Conservation (phyloP, 2,329 filamentous ascomycete genomes). For the Coleophoma cylindrospora region DNA sequence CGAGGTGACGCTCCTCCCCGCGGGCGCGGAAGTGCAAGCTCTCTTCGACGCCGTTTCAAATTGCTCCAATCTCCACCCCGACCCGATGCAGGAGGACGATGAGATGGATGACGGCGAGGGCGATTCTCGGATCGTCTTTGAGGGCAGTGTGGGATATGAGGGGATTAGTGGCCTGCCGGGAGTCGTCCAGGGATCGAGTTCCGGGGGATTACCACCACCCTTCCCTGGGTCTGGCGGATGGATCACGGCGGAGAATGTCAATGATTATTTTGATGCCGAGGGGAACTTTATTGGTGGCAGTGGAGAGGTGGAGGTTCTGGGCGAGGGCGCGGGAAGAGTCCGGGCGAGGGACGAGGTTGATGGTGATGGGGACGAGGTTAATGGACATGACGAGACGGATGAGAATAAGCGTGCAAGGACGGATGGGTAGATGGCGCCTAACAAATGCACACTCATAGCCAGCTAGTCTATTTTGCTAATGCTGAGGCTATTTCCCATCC, state of each 20-base stretch:
- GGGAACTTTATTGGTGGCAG: slow-evolving; percentile 66
- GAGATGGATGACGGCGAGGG: slow-evolving; percentile 47
- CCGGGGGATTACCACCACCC: slow-evolving; percentile 55
- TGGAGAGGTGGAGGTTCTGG: slow-evolving; percentile 39
- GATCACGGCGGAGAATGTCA: slow-evolving; percentile 90
- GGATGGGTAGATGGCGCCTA: slow-evolving; percentile 20
- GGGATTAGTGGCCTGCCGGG: slow-evolving; percentile 52
- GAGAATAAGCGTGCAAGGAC: slow-evolving; percentile 45
- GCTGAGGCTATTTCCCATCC: no score
- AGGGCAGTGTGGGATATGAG: slow-evolving; percentile 42
- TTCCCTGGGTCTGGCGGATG: slow-evolving; percentile 72
- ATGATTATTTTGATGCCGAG: slow-evolving; percentile 75
- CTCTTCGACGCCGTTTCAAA: slow-evolving; percentile 63
- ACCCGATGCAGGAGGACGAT: slow-evolving; percentile 50
- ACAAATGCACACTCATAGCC: no score
- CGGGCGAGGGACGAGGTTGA: slow-evolving; percentile 47
- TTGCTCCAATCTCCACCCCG: slow-evolving; percentile 73
- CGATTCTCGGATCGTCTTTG: slow-evolving; percentile 51
- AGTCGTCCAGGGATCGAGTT: slow-evolving; percentile 41
- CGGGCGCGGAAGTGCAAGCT: slow-evolving; percentile 21
- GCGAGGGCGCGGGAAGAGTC: slow-evolving; percentile 59
- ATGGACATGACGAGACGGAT: slow-evolving; percentile 31
- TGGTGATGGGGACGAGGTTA: slow-evolving; percentile 36
- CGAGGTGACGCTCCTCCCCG: slow-evolving; percentile 62
- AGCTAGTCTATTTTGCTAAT: no score